Evolutionary conservation across 2,329 filamentous ascomycete species (phyloP), one percentile per base, ranked within the genome.

Genomic region (Xylaria digitata): DNA sequence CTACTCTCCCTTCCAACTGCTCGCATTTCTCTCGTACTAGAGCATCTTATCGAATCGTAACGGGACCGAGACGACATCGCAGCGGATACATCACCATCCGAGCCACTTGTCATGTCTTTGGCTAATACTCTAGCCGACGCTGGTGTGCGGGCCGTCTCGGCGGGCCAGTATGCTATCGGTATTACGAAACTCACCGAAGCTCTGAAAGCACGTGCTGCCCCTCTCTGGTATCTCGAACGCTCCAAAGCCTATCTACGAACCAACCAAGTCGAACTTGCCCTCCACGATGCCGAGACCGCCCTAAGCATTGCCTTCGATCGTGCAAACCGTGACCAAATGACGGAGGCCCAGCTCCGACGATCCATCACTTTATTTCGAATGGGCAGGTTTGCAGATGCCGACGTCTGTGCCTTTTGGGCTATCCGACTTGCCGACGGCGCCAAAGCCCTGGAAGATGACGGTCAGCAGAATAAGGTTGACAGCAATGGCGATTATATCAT

Each of bases 301-400:
- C 85, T 91, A 60, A 80, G 85, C 43, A 80, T 85, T 3, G 90
- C 90, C 2, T 82, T 82, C 30, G 84, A 90, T 69, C 90, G 95
- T 46, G 92, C 87, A 37, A 91, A 90, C 74, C 88, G 92, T 57
- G 88, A 93, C 70, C 85, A 91, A 34, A 93, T 97, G 78, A 85
- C 89, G 52, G 87, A 93, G n/a, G 90, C 92, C 1, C 93, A 97
- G 75, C 88, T 96, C 74, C 89, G 94, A 72, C 88, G 95, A 43
- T 92, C 88, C 5, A 87, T 97, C 13, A 86, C 91, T 11, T 84
- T 95, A 30, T 92, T 89, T 78, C 87, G 89, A 55, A 82, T 94
- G 46, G 87, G 87, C 40, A 85, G 87, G 60, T 93, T 89, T 73
- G 93, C 90, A 3, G 91, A 97, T 79, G 90, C 94, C 0, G 86